phyloP scores from a whole-genome alignment of 139 green algal genomes.

The Chlorella vulgaris region DNA sequence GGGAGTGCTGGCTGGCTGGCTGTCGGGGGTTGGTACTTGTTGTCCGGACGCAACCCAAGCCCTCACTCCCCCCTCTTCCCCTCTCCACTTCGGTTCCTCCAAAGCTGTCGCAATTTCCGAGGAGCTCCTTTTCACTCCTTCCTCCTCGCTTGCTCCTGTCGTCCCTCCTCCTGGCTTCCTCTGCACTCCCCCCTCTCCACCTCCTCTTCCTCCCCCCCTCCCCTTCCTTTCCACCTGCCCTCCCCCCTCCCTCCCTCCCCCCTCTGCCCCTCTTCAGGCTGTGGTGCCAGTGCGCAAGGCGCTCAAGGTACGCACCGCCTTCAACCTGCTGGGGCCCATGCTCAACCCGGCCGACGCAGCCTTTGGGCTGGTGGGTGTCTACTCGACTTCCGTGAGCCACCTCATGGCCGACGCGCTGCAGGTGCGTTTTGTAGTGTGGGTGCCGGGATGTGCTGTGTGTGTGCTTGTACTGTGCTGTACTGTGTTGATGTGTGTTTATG shows the following conservation, averaged over 20 bases:
- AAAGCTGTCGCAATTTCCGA: no score
- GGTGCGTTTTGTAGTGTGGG: conserved; percentile 34
- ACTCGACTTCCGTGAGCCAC: conserved; percentile 69
- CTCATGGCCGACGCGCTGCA: conserved; percentile 87
- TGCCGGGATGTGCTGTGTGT: background rate
- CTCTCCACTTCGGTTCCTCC: no score
- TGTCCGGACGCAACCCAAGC: no score
- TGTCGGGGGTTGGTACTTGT: no score
- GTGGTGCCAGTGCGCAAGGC: conserved; percentile 73
- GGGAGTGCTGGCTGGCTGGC: no score
- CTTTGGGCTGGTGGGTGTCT: conserved; percentile 94
- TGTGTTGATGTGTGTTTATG: no score
- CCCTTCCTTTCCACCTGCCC: background rate
- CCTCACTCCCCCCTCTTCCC: no score
- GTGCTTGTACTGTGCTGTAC: no score
- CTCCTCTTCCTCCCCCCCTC: background rate
- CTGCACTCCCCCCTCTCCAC: no score
- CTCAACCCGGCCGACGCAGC: conserved; percentile 90
- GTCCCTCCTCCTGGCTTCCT: no score
- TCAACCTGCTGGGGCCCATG: conserved; percentile 97
- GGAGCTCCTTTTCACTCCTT: no score
- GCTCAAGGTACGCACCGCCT: conserved; percentile 76
- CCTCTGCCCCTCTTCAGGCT: conserved; percentile 62
- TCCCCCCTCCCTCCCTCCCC: conserved; percentile 79
- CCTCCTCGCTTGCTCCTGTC: no score